Conservation (phyloP, 352 stramenopile genomes). For the Plasmopara halstedii region DNA sequence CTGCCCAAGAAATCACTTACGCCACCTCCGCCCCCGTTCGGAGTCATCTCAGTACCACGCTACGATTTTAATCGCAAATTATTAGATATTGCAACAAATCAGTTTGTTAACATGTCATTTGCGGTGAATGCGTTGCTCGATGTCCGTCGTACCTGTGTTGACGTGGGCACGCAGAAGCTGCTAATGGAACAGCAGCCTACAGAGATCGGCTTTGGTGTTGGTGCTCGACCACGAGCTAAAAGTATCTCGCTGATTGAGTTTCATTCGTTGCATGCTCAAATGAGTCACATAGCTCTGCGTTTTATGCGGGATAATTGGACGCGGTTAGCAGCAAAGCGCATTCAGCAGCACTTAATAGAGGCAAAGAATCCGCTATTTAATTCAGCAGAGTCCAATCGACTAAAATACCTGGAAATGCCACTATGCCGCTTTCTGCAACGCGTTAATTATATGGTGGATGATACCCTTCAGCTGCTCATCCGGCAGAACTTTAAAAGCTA, state of each 20-base stretch:
- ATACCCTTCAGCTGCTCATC: slow-evolving; percentile 56
- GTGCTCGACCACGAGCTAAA: slow-evolving; percentile 24
- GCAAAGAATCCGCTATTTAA: slow-evolving; percentile 56
- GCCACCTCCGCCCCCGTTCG: slow-evolving; percentile 31
- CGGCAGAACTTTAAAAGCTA: slow-evolving; percentile 66
- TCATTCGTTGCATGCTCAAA: slow-evolving; percentile 51
- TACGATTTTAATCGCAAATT: slow-evolving; percentile 77
- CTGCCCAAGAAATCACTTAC: slow-evolving; percentile 21
- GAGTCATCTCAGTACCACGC: slow-evolving; percentile 36
- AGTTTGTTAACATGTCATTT: slow-evolving; percentile 64
- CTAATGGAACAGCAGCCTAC: slow-evolving; percentile 59
- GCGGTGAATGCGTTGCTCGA: slow-evolving; percentile 67
- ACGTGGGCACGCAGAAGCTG: slow-evolving; percentile 52
- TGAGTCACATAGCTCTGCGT: slow-evolving; percentile 58
- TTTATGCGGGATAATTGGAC: slow-evolving; percentile 81
- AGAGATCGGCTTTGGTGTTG: slow-evolving; percentile 49
- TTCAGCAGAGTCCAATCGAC: slow-evolving; percentile 50
- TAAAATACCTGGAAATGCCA: slow-evolving; percentile 54
- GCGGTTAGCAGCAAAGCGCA: slow-evolving; percentile 56
- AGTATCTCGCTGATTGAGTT: slow-evolving; percentile 76
- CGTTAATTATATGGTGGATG: slow-evolving; percentile 80
- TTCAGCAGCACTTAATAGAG: slow-evolving; percentile 54
- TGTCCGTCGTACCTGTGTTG: slow-evolving; percentile 58
- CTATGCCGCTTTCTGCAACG: slow-evolving; percentile 57
- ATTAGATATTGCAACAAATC: slow-evolving; percentile 43